phyloP scores from a whole-genome alignment of 1,139 yeast genomes.

The Candida sp. region DNA sequence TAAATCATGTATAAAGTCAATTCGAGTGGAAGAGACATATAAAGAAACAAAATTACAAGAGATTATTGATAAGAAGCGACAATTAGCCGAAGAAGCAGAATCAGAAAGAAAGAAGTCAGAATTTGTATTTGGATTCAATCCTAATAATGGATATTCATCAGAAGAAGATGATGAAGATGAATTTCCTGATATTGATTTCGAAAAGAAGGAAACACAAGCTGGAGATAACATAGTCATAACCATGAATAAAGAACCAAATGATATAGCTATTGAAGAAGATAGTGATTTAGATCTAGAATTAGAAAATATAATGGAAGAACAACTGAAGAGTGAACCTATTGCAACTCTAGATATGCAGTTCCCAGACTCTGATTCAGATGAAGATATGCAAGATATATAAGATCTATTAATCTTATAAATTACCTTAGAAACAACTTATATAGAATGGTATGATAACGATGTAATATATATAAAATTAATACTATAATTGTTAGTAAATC shows the following conservation, averaged over 20 bases:
- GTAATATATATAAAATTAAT: neutral
- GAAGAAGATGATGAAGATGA: conserved; percentile 17
- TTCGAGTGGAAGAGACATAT: conserved; percentile 31
- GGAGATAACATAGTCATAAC: neutral
- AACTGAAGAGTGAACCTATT: neutral
- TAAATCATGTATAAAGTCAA: conserved; percentile 28
- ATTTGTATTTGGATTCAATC: conserved; percentile 29
- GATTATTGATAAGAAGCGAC: conserved; percentile 19
- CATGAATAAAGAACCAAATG: neutral
- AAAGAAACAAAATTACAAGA: conserved; percentile 19
- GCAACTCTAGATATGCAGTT: neutral
- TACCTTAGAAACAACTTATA: too few relatives aligned
- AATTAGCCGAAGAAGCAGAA: conserved; percentile 16
- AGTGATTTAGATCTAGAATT: conserved; percentile 3
- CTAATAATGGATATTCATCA: conserved; percentile 21
- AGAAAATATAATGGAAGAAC: conserved; percentile 3
- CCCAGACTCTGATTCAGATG: conserved; percentile 3
- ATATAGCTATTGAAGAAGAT: conserved; percentile 4
- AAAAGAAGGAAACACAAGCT: conserved; percentile 1
- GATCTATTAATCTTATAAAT: too few relatives aligned
- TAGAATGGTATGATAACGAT: neutral
- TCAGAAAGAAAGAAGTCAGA: conserved; percentile 12
- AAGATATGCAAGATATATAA: conserved; percentile 3
- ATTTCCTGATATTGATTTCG: conserved; percentile 14
- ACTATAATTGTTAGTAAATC: too few relatives aligned